Evolutionary conservation across 805 yeast genomes (phyloP).

Genomic region (Lipomyces starkeyi): DNA sequence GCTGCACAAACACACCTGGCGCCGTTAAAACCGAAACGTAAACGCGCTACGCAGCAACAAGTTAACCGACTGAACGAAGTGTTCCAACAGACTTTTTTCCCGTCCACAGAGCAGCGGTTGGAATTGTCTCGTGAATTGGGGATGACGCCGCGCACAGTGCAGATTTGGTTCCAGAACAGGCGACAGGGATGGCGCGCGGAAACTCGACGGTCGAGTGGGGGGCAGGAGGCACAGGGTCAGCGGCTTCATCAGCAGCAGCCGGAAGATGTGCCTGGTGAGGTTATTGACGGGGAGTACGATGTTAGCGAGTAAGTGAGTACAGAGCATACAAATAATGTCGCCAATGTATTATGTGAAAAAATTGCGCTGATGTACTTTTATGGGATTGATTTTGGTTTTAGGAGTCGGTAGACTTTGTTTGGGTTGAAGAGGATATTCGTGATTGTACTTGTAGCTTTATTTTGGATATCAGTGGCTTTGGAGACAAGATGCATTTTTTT

Average conservation of each 20-base stretch:
- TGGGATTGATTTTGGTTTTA: background rate
- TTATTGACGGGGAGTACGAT: background rate
- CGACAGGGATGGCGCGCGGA: slow-evolving; percentile 51
- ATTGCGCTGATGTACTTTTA: background rate
- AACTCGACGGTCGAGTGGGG: slow-evolving; percentile 19
- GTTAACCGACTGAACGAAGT: slow-evolving; percentile 71
- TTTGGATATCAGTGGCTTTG: background rate
- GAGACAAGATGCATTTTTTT: background rate
- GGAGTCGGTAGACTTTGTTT: slow-evolving; percentile 1
- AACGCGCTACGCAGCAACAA: slow-evolving; percentile 81
- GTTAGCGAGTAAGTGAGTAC: background rate
- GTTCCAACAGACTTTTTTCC: slow-evolving; percentile 77
- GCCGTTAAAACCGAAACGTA: slow-evolving; percentile 55
- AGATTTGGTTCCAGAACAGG: slow-evolving; percentile 80
- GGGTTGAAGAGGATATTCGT: background rate
- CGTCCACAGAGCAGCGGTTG: slow-evolving; percentile 72
- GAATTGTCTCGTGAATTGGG: slow-evolving; percentile 74
- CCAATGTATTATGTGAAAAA: background rate
- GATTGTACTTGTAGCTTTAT: background rate
- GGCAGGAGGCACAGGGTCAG: background rate
- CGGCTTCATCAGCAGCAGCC: background rate
- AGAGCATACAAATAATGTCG: background rate
- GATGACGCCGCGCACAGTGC: slow-evolving; percentile 85
- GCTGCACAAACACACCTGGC: slow-evolving; percentile 19
- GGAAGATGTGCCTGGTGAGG: background rate